Evolutionary conservation across 805 yeast species (phyloP).

Genomic region (Wickerhamiella nectarea): DNA sequence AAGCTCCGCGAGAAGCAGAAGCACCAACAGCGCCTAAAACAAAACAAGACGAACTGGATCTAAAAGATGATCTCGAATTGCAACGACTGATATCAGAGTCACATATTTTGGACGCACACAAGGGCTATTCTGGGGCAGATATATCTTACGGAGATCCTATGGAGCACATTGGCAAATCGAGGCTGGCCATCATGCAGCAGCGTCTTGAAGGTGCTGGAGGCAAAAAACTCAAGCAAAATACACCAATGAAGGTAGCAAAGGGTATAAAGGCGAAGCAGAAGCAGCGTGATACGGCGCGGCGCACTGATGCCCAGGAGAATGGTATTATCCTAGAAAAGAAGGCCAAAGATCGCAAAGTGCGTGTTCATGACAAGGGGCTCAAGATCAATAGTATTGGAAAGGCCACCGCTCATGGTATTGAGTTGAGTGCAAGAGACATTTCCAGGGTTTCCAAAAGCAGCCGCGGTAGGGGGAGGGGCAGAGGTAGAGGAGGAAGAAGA

Average conservation of each 20-base stretch:
- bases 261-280: slow-evolving; percentile 58
- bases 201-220: slow-evolving; percentile 27
- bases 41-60: slow-evolving; percentile 33
- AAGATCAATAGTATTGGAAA: slow-evolving; percentile 33
- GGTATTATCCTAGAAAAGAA: slow-evolving; percentile 70
- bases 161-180: slow-evolving; percentile 28
- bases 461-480: not conserved
- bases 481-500: not conserved
- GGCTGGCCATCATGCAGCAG: slow-evolving; percentile 27
- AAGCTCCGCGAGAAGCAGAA: slow-evolving; percentile 24
- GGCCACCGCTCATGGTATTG: slow-evolving; percentile 19
- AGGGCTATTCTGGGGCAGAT: slow-evolving; percentile 25
- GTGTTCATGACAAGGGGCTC: slow-evolving; percentile 61
- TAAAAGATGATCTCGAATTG: slow-evolving; percentile 53
- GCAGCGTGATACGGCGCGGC: slow-evolving; percentile 37
- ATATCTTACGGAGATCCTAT: slow-evolving; percentile 24
- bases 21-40: slow-evolving; percentile 10
- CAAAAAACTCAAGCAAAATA: slow-evolving; percentile 42
- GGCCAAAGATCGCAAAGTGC: slow-evolving; percentile 32
- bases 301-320: slow-evolving; percentile 71
- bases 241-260: slow-evolving; percentile 80
- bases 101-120: slow-evolving; percentile 34
- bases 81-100: slow-evolving; percentile 57
- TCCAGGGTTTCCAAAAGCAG: slow-evolving; percentile 12
- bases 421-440: slow-evolving; percentile 16